Conservation (phyloP, 2,329 filamentous ascomycete species). For the Bipolaris oryzae region DNA sequence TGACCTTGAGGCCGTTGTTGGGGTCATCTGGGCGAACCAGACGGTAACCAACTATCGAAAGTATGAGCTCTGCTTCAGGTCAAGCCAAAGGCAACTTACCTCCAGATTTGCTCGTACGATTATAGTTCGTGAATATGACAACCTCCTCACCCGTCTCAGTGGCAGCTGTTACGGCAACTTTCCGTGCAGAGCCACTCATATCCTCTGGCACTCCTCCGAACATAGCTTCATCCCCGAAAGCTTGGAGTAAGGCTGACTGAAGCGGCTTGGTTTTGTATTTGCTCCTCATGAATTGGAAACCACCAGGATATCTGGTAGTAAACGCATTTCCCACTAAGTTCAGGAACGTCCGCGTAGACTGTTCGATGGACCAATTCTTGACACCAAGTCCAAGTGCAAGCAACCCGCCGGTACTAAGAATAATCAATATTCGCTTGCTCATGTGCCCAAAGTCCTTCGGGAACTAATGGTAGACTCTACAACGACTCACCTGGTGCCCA, state of each 20-base stretch:
- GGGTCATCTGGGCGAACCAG: conserved; percentile 7
- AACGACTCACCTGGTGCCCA: conserved; percentile 26
- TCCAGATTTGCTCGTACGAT: conserved; percentile 42
- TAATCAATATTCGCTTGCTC: no score
- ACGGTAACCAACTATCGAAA: no score
- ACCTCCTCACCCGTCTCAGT: no score
- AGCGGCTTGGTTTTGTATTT: neutral
- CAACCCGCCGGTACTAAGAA: conserved; percentile 50
- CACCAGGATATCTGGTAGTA: conserved; percentile 43
- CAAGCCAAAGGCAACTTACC: no score
- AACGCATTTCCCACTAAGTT: conserved; percentile 51
- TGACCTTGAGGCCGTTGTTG: conserved; percentile 52
- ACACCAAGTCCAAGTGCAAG: conserved; percentile 52
- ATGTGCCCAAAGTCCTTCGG: no score
- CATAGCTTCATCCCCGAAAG: conserved; percentile 9
- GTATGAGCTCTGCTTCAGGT: no score
- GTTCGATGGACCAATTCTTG: conserved; percentile 47
- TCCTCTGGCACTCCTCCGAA: conserved; percentile 41
- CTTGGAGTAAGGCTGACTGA: conserved; percentile 4
- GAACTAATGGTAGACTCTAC: no score
- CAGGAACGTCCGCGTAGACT: conserved; percentile 46
- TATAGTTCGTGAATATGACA: conserved; percentile 54
- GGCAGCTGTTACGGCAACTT: conserved; percentile 5
- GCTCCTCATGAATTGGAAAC: conserved; percentile 42
- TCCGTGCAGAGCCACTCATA: conserved; percentile 3